Evolutionary conservation across 352 stramenopile species (phyloP).

Genomic region (Phytophthora hibernalis): DNA sequence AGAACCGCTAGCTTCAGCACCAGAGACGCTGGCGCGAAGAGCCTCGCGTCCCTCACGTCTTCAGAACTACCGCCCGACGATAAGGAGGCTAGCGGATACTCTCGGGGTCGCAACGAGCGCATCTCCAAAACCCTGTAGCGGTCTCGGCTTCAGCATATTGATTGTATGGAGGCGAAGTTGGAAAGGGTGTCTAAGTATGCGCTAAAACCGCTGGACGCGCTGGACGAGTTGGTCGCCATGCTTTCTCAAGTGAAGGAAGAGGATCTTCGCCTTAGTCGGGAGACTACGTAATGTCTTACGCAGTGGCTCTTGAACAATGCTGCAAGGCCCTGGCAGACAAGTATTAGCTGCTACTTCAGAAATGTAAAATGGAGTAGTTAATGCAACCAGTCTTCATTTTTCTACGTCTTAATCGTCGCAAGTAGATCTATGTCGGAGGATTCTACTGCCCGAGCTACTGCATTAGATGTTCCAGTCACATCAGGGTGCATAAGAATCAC

Average conservation of each 20-base stretch:
- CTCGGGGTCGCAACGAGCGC: too few relatives aligned
- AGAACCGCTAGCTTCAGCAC: too few relatives aligned
- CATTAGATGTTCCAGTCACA: neutral
- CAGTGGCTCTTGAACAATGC: neutral
- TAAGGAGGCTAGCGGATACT: too few relatives aligned
- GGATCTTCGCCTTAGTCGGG: neutral
- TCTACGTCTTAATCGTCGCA: neutral
- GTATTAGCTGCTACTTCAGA: neutral
- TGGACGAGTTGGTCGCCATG: neutral
- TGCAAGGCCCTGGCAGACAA: neutral
- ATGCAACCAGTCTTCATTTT: neutral
- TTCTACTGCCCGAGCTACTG: neutral
- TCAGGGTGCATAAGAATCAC: constrained; percentile 9
- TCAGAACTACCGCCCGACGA: too few relatives aligned
- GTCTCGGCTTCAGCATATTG: neutral
- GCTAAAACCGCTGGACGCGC: neutral
- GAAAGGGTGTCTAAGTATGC: neutral
- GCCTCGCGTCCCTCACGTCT: too few relatives aligned
- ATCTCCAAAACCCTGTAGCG: neutral
- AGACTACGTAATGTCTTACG: neutral
- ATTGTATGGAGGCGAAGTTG: neutral
- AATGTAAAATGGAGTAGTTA: neutral
- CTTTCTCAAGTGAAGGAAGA: neutral
- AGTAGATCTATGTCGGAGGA: neutral
- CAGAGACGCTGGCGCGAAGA: too few relatives aligned